Base-by-base conservation (phyloP, 2,329 filamentous ascomycete species). In the Myriosclerotinia scirpicola region DNA sequence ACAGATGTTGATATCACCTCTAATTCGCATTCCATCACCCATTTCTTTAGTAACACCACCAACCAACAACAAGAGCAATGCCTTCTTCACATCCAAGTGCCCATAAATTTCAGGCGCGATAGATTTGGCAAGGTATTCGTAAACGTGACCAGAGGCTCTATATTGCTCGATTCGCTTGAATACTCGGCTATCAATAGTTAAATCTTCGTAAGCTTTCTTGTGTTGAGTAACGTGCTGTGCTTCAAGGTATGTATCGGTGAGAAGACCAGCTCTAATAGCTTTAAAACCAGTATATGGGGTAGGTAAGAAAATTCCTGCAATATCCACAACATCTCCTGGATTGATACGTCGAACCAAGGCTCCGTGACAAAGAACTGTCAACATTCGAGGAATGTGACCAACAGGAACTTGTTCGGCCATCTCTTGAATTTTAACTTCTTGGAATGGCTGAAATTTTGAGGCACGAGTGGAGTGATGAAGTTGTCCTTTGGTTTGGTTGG, bases 331-430 rank as follows among this genome's bases (percentile, higher is more conserved):
- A 78, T 99, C 95, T 70, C 95, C 95, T 2, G 95, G 95, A 76
- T 92, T 98, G 75, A 98, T 86, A 73, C 92, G 88, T 67, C 95
- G 85, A 40, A 94, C 92, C 15, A 96, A 84, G 68, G 87, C 91
- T 68, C 95, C 95, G 75, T 96, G 90, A 78, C 93, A 97, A 74
- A 96, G 86, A 30, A 99, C 82, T 0, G 94, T 98, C 69, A 99
- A 81, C 67, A 92, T 92, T 67, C 95, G 87, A 42, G 95, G 95
- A 73, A 99, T 99, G 77, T 99, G 95, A 61, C 95, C 95, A 70
- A 99, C 96, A 9, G 95, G 95, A 0, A 99, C 95, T 78, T 99
- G 95, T 77, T 99, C 95, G n/a, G 95, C 93, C 87, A 98, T 92
- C 77, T 99, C 95, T 79, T 99, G 95, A 66, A 99, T 93, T 81